Percentiles rank a stretch among this genome's conserved stretches.
Evolutionary conservation across 163 green algal genomes (phyloP).

Genomic region (Scenedesmus sp.): DNA sequence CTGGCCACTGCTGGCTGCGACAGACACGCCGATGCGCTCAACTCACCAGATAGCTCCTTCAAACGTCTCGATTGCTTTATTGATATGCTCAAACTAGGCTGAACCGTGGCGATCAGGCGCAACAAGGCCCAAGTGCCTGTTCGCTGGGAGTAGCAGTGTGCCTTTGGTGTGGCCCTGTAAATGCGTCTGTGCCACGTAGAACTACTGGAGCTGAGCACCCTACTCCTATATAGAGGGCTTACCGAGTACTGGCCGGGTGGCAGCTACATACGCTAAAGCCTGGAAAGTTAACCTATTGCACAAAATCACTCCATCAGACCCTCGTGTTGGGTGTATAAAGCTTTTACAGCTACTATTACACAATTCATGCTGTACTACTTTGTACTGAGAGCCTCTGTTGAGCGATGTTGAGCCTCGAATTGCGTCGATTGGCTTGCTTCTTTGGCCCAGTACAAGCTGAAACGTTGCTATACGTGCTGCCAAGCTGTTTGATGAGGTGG

Average conservation of each 20-base stretch:
- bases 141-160: not conserved
- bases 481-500: not conserved
- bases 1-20: not conserved
- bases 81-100: not conserved
- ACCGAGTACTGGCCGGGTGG: not conserved
- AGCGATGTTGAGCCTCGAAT: not conserved
- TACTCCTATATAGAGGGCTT: not conserved
- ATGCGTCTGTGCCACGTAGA: not conserved
- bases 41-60: not conserved
- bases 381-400: not conserved
- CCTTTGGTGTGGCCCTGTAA: not conserved
- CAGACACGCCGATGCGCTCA: not conserved
- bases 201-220: not conserved
- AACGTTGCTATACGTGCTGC: not conserved
- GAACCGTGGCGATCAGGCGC: not conserved
- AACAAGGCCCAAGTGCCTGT: not conserved
- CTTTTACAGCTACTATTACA: not conserved
- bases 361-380: not conserved
- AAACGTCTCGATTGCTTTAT: not conserved
- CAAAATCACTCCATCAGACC: not conserved
- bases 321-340: not conserved
- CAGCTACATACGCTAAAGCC: conserved; percentile 1
- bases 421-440: not conserved
- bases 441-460: not conserved
- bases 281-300: not conserved